Evolutionary conservation across 176 grass and related monocot genomes (phyloP).

Genomic region (Cymbopogon citratus): DNA sequence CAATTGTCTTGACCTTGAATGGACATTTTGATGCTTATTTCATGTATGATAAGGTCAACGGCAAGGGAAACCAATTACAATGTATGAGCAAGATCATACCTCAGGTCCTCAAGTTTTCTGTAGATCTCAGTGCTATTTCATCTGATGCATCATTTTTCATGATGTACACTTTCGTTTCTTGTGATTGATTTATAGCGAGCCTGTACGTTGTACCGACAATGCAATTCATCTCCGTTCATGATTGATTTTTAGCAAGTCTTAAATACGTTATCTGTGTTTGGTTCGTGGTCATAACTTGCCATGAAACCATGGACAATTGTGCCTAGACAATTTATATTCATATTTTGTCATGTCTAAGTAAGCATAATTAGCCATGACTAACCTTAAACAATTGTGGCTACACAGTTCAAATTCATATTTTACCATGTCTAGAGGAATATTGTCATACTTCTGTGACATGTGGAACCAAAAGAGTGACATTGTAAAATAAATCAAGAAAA

Average conservation of each 20-base stretch:
- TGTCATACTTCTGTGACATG: no score
- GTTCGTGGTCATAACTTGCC: background rate
- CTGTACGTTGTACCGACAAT: background rate
- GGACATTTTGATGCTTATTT: slow-evolving; percentile 28
- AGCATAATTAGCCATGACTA: background rate
- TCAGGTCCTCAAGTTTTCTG: slow-evolving; percentile 17
- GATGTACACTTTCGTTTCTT: slow-evolving; percentile 5
- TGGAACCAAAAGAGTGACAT: no score
- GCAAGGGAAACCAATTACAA: slow-evolving; percentile 20
- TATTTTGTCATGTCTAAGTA: no score
- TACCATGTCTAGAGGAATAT: no score
- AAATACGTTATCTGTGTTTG: background rate
- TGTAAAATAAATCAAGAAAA: no score
- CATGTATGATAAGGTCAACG: slow-evolving; percentile 35
- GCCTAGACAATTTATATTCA: no score
- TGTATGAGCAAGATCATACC: slow-evolving; percentile 24
- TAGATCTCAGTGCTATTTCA: slow-evolving; percentile 23
- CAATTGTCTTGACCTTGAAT: slow-evolving; percentile 40
- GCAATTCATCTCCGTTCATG: background rate
- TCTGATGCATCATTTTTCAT: background rate
- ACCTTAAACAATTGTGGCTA: no score
- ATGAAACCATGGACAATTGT: no score
- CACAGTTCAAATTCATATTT: no score
- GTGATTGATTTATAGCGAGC: slow-evolving; percentile 7
- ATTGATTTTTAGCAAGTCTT: background rate